A percentile compares a stretch with the other conserved stretches of the same genome.
These are phyloP conservation scores for Kazachstania kunashirensis DNA, from an alignment of 805 yeast genomes.

Conservation along the genomic window DNA sequence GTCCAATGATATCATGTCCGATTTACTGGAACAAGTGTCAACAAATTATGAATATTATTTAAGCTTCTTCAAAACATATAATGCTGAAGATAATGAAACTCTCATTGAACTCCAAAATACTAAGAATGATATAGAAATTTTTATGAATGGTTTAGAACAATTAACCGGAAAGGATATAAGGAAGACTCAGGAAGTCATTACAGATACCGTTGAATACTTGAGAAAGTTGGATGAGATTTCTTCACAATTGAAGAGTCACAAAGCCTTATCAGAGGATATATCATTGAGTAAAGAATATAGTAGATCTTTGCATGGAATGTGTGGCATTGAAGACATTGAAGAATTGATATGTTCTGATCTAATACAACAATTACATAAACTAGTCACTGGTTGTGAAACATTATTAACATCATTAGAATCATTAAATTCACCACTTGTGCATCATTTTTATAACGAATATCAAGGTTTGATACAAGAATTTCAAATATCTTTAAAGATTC, in stretches of 20 bases:
- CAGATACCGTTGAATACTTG: slow-evolving; percentile 22
- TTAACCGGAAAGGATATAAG: slow-evolving; percentile 16
- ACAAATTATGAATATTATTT: slow-evolving; percentile 21
- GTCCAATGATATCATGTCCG: slow-evolving; percentile 18
- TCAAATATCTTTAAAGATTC: slow-evolving; percentile 21
- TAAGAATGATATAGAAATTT: slow-evolving; percentile 16
- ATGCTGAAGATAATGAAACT: slow-evolving; percentile 15
- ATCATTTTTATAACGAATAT: slow-evolving; percentile 23
- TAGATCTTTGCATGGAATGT: slow-evolving; percentile 19
- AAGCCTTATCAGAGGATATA: slow-evolving; percentile 11
- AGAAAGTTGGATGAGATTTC: slow-evolving; percentile 19
- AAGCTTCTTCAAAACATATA: slow-evolving; percentile 20
- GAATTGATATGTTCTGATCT: slow-evolving; percentile 14
- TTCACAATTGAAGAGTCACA: slow-evolving; percentile 12
- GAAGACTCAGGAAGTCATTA: slow-evolving; percentile 17
- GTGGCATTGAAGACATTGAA: slow-evolving; percentile 19
- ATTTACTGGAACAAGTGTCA: slow-evolving; percentile 21
- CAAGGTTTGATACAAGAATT: slow-evolving; percentile 25
- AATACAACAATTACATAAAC: slow-evolving; percentile 8
- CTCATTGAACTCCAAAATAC: slow-evolving; percentile 18
- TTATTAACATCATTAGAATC: slow-evolving; percentile 10
- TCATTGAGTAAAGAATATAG: slow-evolving; percentile 16
- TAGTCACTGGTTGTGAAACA: slow-evolving; percentile 8
- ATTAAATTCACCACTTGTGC: slow-evolving; percentile 21
- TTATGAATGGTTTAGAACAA: slow-evolving; percentile 14